These are phyloP conservation scores for Iris macrosiphon DNA, from an alignment of 106 monocot species.

Conservation along the genomic window DNA sequence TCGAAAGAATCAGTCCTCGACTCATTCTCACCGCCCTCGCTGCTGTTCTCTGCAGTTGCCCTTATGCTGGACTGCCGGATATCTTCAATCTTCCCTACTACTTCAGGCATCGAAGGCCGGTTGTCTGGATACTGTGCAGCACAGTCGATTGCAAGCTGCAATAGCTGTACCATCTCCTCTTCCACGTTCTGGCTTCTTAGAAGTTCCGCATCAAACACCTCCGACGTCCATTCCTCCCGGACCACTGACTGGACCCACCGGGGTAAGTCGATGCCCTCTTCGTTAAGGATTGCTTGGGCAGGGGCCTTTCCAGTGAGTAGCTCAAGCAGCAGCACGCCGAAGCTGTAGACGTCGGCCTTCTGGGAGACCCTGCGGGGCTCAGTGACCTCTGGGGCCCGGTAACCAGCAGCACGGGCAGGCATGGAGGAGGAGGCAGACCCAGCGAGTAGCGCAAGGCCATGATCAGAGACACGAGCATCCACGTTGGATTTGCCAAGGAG, in stretches of 20 bases:
- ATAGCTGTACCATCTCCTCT: slow-evolving; percentile 23
- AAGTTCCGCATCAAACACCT: slow-evolving; percentile 20
- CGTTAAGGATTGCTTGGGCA: slow-evolving; percentile 13
- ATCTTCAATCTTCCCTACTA: not conserved
- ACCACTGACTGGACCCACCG: slow-evolving; percentile 13
- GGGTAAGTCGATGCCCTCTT: slow-evolving; percentile 17
- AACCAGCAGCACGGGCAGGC: slow-evolving; percentile 11
- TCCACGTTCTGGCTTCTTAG: slow-evolving; percentile 10
- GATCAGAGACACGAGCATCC: slow-evolving; percentile 11
- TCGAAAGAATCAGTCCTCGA: not conserved
- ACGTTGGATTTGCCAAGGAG: slow-evolving; percentile 6
- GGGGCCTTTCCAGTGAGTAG: slow-evolving; percentile 27
- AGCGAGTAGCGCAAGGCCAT: slow-evolving; percentile 9
- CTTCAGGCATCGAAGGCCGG: slow-evolving; percentile 3
- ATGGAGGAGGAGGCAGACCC: not conserved
- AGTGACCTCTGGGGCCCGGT: slow-evolving; percentile 18
- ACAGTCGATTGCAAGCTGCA: slow-evolving; percentile 18
- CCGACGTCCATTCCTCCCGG: slow-evolving; percentile 17
- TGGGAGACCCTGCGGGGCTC: slow-evolving; percentile 14
- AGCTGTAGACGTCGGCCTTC: slow-evolving; percentile 26
- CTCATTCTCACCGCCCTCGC: too few relatives aligned
- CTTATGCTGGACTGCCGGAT: not conserved
- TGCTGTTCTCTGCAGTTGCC: too few relatives aligned
- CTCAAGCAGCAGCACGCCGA: slow-evolving; percentile 19
- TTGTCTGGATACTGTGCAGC: slow-evolving; percentile 9